Conservation (phyloP, 495 filamentous ascomycete species). For the Copromyces sp. region DNA sequence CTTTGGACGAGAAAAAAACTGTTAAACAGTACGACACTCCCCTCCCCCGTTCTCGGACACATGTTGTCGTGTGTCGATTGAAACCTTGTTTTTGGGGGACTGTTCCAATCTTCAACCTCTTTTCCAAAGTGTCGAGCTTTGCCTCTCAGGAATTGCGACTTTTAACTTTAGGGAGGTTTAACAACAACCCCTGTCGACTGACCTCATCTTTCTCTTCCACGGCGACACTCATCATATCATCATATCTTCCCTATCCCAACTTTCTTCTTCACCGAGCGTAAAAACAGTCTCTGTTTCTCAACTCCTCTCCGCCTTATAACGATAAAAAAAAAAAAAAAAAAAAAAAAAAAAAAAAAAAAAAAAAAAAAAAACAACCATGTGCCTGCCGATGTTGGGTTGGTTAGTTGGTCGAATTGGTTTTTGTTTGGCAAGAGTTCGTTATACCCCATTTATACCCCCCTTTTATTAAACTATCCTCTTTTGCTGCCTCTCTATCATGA, state of each 20-base stretch:
- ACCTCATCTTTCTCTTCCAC: neutral
- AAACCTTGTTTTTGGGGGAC: neutral
- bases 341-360: neutral
- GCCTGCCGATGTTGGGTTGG: neutral
- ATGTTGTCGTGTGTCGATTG: neutral
- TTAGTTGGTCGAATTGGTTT: neutral
- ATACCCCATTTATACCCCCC: neutral
- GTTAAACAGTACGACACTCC: neutral
- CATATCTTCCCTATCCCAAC: neutral
- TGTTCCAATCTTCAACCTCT: neutral
- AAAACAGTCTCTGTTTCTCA: neutral
- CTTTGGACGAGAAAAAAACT: neutral
- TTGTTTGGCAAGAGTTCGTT: neutral
- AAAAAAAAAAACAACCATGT: neutral
- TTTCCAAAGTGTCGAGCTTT: neutral
- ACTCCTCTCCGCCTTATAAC: neutral
- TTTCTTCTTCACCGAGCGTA: neutral
- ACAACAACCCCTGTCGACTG: neutral
- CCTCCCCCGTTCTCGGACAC: neutral
- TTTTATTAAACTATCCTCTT: neutral
- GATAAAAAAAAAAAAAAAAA: neutral
- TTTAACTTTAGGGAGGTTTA: neutral
- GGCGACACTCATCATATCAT: neutral
- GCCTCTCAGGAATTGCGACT: neutral
- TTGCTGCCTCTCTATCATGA: neutral